Evolutionary conservation across 169 alveolate species (phyloP).

Genomic region (Plasmodium falciparum): DNA sequence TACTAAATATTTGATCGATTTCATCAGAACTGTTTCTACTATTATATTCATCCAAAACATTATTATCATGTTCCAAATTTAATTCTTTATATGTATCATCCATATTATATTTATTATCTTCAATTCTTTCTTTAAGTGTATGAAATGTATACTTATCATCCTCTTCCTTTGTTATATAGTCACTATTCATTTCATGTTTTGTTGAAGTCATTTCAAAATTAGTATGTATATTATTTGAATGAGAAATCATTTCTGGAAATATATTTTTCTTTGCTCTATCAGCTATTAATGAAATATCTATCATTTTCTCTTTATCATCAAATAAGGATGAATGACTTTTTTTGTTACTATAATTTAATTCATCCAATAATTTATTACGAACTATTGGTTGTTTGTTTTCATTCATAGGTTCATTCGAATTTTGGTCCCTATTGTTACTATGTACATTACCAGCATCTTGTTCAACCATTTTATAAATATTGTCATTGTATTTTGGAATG

Average conservation of each 20-base stretch:
- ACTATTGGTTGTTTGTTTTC: conserved; percentile 19
- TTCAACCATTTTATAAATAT: not conserved
- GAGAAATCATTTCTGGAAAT: conserved; percentile 26
- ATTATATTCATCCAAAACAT: not conserved
- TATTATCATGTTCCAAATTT: conserved; percentile 6
- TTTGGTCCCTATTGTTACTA: not conserved
- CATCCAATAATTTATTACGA: conserved; percentile 38
- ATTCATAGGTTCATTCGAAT: not conserved
- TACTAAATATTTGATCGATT: conserved; percentile 40
- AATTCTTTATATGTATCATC: conserved; percentile 13
- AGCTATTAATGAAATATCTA: conserved; percentile 35
- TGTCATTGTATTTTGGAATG: not conserved
- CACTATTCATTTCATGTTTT: not conserved
- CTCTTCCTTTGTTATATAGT: not conserved
- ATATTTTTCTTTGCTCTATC: conserved; percentile 38
- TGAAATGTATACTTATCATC: not conserved
- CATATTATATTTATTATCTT: not conserved
- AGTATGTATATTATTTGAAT: conserved; percentile 6
- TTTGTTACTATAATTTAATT: conserved; percentile 47
- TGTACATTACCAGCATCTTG: not conserved
- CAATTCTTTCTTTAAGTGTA: not conserved
- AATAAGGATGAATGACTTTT: conserved; percentile 18
- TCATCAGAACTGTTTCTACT: conserved; percentile 41
- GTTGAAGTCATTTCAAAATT: not conserved
- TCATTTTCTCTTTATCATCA: conserved; percentile 6